Conservation (phyloP, 345 rosid species). For the Brassica nigra region DNA sequence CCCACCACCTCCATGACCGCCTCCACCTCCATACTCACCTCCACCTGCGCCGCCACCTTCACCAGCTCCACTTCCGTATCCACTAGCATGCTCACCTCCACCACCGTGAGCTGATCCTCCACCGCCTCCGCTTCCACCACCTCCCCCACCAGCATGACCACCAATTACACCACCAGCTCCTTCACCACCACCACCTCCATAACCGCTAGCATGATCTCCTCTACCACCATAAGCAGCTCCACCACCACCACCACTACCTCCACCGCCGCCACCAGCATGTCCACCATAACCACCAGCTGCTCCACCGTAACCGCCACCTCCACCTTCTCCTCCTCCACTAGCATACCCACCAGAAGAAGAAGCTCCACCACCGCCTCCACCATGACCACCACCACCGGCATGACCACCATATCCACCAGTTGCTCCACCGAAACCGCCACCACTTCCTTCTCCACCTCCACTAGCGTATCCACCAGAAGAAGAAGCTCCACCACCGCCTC, state of each 20-base stretch:
- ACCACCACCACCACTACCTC: slow-evolving; percentile 36
- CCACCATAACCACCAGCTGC: slow-evolving; percentile 44
- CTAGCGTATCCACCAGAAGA: slow-evolving; percentile 41
- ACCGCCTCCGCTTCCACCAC: slow-evolving; percentile 41
- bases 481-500: slow-evolving; percentile 46
- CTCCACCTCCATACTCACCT: slow-evolving; percentile 30
- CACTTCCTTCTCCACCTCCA: slow-evolving; percentile 47
- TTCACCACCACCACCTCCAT: slow-evolving; percentile 36
- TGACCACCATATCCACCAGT: slow-evolving; percentile 45
- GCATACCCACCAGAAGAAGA: slow-evolving; percentile 40
- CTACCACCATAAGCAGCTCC: slow-evolving; percentile 34
- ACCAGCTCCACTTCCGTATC: slow-evolving; percentile 42
- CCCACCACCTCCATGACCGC: slow-evolving; percentile 43
- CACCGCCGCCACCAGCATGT: slow-evolving; percentile 41
- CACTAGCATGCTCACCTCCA: slow-evolving; percentile 39
- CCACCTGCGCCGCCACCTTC: slow-evolving; percentile 42
- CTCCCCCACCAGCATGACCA: slow-evolving; percentile 42
- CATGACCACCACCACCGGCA: slow-evolving; percentile 44
- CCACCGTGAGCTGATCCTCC: slow-evolving; percentile 41
- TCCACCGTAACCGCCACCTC: slow-evolving; percentile 47
- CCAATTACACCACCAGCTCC: slow-evolving; percentile 37
- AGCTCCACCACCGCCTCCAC: slow-evolving; percentile 49
- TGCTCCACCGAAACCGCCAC: slow-evolving; percentile 45
- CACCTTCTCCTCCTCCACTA: slow-evolving; percentile 47
- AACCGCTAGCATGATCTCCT: slow-evolving; percentile 26